phyloP scores from a whole-genome alignment of 768 basidiomycete genomes.

The Auricularia heimuer region DNA sequence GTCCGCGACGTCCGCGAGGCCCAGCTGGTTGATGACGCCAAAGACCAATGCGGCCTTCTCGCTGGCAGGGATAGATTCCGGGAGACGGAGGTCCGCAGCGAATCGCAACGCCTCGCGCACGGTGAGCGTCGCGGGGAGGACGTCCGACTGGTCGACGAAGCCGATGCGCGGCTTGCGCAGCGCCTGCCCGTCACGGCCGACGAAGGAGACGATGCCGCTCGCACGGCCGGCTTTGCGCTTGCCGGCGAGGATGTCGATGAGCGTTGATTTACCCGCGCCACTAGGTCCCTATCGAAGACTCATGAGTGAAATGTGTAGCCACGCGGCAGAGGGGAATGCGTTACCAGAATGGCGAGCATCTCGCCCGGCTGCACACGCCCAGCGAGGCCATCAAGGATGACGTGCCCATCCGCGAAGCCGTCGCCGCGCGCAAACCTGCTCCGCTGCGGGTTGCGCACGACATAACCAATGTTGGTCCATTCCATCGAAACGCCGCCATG shows the following conservation, averaged over 20 bases:
- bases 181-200: slow-evolving; percentile 11
- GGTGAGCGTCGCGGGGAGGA: slow-evolving; percentile 70
- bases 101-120: slow-evolving; percentile 77
- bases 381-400: slow-evolving; percentile 49
- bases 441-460: slow-evolving; percentile 24
- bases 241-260: slow-evolving; percentile 84
- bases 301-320: no score
- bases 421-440: slow-evolving; percentile 6
- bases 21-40: slow-evolving; percentile 64
- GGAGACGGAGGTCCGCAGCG: slow-evolving; percentile 75
- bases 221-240: slow-evolving; percentile 66
- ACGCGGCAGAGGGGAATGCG: no score
- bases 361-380: slow-evolving; percentile 71
- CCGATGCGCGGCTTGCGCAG: slow-evolving; percentile 42
- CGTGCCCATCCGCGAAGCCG: slow-evolving; percentile 38
- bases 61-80: slow-evolving; percentile 53
- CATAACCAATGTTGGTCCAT: slow-evolving; percentile 64
- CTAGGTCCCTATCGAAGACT: slow-evolving; percentile 48
- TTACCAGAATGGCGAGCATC: slow-evolving; percentile 71
- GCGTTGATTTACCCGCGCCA: slow-evolving; percentile 87
- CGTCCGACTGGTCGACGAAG: slow-evolving; percentile 82
- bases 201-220: slow-evolving; percentile 56
- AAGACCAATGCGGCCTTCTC: slow-evolving; percentile 58
- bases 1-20: slow-evolving; percentile 59
- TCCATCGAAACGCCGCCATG: slow-evolving; percentile 49